These are phyloP conservation scores for Macroventuria anomochaeta DNA, from an alignment of 2,329 filamentous ascomycete genomes.

Conservation along the genomic window DNA sequence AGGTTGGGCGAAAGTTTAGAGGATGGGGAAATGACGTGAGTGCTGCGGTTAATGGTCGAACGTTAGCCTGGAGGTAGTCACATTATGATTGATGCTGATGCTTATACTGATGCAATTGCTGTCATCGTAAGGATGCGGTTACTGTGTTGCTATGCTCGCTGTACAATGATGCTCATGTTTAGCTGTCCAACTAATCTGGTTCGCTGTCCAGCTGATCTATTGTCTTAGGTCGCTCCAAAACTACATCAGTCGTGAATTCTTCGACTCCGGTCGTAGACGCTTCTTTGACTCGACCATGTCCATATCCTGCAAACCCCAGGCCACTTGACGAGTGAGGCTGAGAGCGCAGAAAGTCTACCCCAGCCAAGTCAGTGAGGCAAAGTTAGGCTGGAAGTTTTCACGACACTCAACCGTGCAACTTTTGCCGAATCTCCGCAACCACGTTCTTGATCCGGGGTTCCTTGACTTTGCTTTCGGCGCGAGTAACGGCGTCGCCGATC, in stretches of 20 bases:
- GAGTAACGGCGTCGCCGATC: constrained; percentile 55
- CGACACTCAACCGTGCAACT: constrained; percentile 43
- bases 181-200: neutral
- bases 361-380: neutral
- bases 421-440: constrained; percentile 64
- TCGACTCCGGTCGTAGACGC: neutral
- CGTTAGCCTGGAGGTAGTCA: no score
- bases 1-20: neutral
- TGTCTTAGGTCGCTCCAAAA: neutral
- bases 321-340: neutral
- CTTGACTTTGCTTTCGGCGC: constrained; percentile 60
- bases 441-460: constrained; percentile 68
- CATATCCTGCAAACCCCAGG: neutral
- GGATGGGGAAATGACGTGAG: neutral
- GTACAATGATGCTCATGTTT: constrained; percentile 6
- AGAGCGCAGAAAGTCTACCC: neutral
- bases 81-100: no score
- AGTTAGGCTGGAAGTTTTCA: neutral
- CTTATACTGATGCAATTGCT: neutral
- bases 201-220: neutral
- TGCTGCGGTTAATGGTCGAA: neutral
- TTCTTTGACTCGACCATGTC: neutral
- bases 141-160: constrained; percentile 5
- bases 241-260: neutral
- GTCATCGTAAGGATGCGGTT: constrained; percentile 1